These are phyloP conservation scores for Sclerotinia sclerotiorum DNA, from an alignment of 2,329 filamentous ascomycete genomes.

Conservation along the genomic window DNA sequence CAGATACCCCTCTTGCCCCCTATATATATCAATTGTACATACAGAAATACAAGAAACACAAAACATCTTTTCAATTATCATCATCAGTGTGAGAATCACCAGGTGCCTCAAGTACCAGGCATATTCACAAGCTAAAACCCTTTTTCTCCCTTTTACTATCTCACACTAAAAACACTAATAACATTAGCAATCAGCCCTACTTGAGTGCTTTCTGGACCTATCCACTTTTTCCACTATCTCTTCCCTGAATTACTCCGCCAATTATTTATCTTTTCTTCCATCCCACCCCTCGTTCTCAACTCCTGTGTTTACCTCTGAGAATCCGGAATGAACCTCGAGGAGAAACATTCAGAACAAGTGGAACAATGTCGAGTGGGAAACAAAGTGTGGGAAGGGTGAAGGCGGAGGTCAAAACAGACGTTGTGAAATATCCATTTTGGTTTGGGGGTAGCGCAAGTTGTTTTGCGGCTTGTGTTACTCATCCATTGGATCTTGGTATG, in stretches of 20 bases:
- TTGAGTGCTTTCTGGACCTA: conserved; percentile 5
- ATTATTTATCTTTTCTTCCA: conserved; percentile 8
- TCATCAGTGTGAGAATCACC: not conserved
- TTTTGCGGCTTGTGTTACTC: conserved; percentile 86
- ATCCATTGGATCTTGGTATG: conserved; percentile 88
- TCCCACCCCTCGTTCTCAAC: not conserved
- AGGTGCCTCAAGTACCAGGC: conserved; percentile 6
- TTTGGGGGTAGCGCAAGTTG: conserved; percentile 95
- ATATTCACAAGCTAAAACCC: conserved; percentile 11
- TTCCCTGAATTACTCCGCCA: conserved; percentile 7
- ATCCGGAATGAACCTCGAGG: conserved; percentile 26
- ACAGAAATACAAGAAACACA: not conserved
- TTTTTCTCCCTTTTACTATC: not conserved
- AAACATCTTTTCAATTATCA: not conserved
- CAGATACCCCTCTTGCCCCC: not conserved
- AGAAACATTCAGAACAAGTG: conserved; percentile 33
- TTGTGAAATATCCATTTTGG: conserved; percentile 75
- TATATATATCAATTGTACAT: conserved; percentile 5
- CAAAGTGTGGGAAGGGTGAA: conserved; percentile 21
- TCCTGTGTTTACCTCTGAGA: not conserved
- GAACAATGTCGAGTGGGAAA: conserved; percentile 27
- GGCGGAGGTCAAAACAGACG: conserved; percentile 32
- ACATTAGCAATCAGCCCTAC: conserved; percentile 13
- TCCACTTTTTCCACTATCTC: conserved; percentile 15
- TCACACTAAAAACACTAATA: not conserved